These are phyloP conservation scores for Pleurotus djamor DNA, from an alignment of 768 basidiomycete species.

Conservation along the genomic window DNA sequence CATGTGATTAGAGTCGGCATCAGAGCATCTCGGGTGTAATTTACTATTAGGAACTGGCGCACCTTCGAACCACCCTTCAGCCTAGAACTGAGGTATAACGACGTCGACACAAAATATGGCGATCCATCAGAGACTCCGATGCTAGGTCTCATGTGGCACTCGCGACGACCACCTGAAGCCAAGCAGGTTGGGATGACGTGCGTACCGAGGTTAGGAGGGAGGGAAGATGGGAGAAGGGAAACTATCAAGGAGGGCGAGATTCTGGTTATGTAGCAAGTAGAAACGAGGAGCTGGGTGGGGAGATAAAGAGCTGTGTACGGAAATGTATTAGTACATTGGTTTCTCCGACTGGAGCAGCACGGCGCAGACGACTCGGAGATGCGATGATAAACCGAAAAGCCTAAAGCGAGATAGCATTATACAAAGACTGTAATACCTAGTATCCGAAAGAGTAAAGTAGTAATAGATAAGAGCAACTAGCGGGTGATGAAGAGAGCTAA, in stretches of 20 bases:
- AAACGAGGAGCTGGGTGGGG: neutral
- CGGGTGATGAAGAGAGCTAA: constrained; percentile 22
- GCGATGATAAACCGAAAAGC: neutral
- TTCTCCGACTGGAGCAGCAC: neutral
- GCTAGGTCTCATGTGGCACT: neutral
- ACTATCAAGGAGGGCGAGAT: neutral
- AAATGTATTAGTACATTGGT: neutral
- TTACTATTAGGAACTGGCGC: neutral
- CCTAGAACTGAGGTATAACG: no score
- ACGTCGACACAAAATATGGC: no score
- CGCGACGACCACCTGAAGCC: no score
- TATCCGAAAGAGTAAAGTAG: neutral
- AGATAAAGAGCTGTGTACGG: neutral
- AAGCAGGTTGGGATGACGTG: no score
- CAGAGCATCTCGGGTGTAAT: neutral
- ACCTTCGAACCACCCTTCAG: neutral
- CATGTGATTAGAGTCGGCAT: neutral
- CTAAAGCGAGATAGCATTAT: neutral
- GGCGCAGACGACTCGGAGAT: neutral
- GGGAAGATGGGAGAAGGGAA: neutral
- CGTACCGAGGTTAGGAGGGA: neutral
- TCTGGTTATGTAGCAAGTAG: neutral
- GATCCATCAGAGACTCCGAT: neutral
- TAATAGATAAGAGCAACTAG: no score
- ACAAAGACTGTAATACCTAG: neutral